A percentile compares a stretch with the other conserved stretches of the same genome.
These are phyloP conservation scores for Trichoderma harzianum DNA, from an alignment of 2,329 filamentous ascomycete species.

Conservation along the genomic window DNA sequence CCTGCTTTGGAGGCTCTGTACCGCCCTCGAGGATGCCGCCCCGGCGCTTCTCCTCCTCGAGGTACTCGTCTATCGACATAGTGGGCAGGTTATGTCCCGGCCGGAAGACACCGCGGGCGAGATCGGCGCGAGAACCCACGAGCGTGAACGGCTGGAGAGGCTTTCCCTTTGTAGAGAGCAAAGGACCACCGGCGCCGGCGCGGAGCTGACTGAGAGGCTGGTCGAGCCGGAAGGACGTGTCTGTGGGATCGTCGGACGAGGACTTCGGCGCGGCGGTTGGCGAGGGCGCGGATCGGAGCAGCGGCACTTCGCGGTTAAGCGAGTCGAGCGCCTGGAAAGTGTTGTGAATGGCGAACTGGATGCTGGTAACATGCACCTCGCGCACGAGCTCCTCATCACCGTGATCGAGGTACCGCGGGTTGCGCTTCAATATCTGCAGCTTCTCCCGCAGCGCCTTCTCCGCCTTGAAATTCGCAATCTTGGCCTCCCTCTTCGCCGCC, in stretches of 20 bases:
- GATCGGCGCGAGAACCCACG: conserved; percentile 69
- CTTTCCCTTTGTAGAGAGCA: conserved; percentile 75
- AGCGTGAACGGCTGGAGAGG: conserved; percentile 90
- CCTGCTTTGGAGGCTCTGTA: conserved; percentile 66
- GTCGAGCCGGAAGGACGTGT: conserved; percentile 71
- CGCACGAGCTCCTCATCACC: conserved; percentile 84
- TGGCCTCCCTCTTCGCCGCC: conserved; percentile 70
- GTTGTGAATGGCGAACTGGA: conserved; percentile 71
- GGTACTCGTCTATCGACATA: conserved; percentile 96
- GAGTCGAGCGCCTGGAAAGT: conserved; percentile 86
- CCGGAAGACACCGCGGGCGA: conserved; percentile 79
- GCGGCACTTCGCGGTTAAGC: conserved; percentile 77
- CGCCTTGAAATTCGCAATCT: conserved; percentile 79
- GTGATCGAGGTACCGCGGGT: conserved; percentile 52
- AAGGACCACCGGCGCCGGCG: conserved; percentile 58
- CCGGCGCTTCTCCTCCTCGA: conserved; percentile 81
- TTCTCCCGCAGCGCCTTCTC: conserved; percentile 84
- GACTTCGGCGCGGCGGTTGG: conserved; percentile 37
- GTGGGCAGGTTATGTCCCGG: conserved; percentile 91
- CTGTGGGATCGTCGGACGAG: conserved; percentile 28
- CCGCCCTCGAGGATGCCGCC: conserved; percentile 91
- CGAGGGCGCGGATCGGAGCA: conserved; percentile 71
- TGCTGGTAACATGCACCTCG: conserved; percentile 71
- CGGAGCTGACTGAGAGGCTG: conserved; percentile 51
- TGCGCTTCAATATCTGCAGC: conserved; percentile 57